Evolutionary conservation across 495 filamentous ascomycete species (phyloP).

Genomic region (Symbiotaphrina buchneri): DNA sequence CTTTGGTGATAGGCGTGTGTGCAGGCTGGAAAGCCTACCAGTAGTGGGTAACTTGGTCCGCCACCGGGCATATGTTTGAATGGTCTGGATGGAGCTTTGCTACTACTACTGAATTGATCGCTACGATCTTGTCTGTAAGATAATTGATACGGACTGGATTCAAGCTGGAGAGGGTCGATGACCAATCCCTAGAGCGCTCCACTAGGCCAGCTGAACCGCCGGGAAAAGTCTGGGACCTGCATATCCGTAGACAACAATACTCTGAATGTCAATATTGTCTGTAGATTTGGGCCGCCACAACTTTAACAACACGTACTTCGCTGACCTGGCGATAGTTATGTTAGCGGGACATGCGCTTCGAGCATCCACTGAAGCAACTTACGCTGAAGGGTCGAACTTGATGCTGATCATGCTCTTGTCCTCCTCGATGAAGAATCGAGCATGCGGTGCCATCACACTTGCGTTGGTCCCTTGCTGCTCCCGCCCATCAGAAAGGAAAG

Average conservation of each 20-base stretch:
- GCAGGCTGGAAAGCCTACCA: no score
- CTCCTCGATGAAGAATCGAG: constrained; percentile 54
- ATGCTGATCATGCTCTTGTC: constrained; percentile 69
- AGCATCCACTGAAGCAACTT: constrained; percentile 7
- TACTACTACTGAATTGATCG: no score
- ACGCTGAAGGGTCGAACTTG: constrained; percentile 74
- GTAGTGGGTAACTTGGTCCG: no score
- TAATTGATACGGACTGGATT: no score
- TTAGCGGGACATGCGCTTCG: constrained; percentile 1
- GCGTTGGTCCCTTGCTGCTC: no score
- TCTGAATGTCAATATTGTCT: constrained; percentile 72
- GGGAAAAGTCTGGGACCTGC: constrained; percentile 68
- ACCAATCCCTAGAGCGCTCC: no score
- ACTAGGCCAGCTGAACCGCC: constrained; percentile 20
- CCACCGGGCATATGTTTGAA: no score
- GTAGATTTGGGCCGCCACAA: constrained; percentile 52
- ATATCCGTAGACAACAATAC: constrained; percentile 55
- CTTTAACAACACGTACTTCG: constrained; percentile 61
- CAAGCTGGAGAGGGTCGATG: no score
- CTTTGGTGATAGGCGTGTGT: no score
- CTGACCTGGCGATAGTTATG: constrained; percentile 22
- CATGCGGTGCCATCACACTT: constrained; percentile 50
- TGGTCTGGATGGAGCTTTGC: no score
- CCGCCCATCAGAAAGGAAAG: no score
- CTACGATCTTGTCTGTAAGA: no score